These are phyloP conservation scores for Eimeria acervulina DNA, from an alignment of 169 alveolate species.

Conservation along the genomic window DNA sequence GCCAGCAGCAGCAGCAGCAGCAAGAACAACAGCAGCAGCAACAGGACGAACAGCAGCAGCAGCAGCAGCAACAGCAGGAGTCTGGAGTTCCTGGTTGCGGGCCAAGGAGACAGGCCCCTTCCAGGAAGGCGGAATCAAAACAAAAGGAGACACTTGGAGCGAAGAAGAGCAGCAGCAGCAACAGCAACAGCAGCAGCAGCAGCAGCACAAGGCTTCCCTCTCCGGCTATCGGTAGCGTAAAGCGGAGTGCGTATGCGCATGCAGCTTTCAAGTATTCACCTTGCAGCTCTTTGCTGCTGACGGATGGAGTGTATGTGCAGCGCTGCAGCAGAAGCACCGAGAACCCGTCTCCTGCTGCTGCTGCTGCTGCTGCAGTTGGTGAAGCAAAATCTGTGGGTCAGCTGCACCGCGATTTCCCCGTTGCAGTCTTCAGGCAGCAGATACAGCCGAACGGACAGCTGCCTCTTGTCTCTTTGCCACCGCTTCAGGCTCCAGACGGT, in stretches of 20 bases:
- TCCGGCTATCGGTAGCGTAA: background rate
- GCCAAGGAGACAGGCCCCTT: background rate
- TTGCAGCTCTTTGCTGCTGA: background rate
- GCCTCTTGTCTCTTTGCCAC: conserved; percentile 8
- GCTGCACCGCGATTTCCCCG: conserved; percentile 75
- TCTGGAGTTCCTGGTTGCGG: background rate
- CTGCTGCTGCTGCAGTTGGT: background rate
- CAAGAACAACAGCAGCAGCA: conserved; percentile 20
- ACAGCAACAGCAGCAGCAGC: background rate
- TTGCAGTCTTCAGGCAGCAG: conserved; percentile 58
- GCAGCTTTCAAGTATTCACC: background rate
- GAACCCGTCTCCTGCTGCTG: background rate
- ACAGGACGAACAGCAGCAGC: conserved; percentile 30
- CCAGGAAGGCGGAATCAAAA: background rate
- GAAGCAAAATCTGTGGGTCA: conserved; percentile 43
- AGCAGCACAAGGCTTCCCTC: too few species aligned
- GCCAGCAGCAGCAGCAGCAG: conserved; percentile 43
- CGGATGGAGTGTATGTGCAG: background rate
- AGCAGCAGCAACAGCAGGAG: conserved; percentile 24
- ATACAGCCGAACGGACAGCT: conserved; percentile 15
- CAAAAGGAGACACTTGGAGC: too few species aligned
- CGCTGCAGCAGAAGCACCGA: background rate
- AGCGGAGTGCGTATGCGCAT: background rate
- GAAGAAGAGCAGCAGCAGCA: background rate
- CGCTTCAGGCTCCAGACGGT: background rate